These are phyloP conservation scores for Cardamine occulta DNA, from an alignment of 345 rosid species.

Conservation along the genomic window DNA sequence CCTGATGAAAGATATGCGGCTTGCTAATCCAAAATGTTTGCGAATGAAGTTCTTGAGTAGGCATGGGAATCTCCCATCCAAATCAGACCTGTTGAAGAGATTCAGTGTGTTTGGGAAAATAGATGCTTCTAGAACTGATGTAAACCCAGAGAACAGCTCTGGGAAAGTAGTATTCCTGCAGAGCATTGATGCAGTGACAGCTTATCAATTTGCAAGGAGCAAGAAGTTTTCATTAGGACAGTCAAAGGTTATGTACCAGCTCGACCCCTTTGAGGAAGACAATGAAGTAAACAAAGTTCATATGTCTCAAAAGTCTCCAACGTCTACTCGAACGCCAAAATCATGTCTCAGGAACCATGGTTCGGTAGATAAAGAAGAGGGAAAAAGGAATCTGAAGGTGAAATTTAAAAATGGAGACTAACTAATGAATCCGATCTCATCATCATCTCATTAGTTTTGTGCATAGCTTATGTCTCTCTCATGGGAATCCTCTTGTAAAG, in stretches of 20 bases:
- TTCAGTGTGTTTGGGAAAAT: slow-evolving; percentile 46
- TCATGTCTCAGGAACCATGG: slow-evolving; percentile 34
- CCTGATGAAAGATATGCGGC: slow-evolving; percentile 31
- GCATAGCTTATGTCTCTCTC: slow-evolving; percentile 4
- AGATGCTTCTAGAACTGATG: slow-evolving; percentile 34
- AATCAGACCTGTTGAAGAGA: slow-evolving; percentile 41
- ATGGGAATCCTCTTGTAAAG: neutral
- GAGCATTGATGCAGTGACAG: slow-evolving; percentile 45
- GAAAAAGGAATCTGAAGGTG: slow-evolving; percentile 27
- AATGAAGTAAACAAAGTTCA: neutral
- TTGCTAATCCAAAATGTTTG: slow-evolving; percentile 40
- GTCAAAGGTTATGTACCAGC: slow-evolving; percentile 30
- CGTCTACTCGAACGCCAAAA: slow-evolving; percentile 13
- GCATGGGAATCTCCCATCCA: slow-evolving; percentile 35
- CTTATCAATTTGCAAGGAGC: slow-evolving; percentile 43
- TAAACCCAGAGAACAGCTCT: slow-evolving; percentile 24
- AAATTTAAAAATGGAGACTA: slow-evolving; percentile 21
- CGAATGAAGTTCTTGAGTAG: slow-evolving; percentile 39
- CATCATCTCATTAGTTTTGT: neutral
- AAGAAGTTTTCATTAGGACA: slow-evolving; percentile 38
- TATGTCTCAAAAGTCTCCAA: slow-evolving; percentile 3
- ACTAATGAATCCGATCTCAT: slow-evolving; percentile 3
- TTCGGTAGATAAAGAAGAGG: slow-evolving; percentile 15
- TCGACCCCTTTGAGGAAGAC: slow-evolving; percentile 28
- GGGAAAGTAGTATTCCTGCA: slow-evolving; percentile 39